Evolutionary conservation across 495 filamentous ascomycete species (phyloP).

Genomic region (Delitschia confertaspora): DNA sequence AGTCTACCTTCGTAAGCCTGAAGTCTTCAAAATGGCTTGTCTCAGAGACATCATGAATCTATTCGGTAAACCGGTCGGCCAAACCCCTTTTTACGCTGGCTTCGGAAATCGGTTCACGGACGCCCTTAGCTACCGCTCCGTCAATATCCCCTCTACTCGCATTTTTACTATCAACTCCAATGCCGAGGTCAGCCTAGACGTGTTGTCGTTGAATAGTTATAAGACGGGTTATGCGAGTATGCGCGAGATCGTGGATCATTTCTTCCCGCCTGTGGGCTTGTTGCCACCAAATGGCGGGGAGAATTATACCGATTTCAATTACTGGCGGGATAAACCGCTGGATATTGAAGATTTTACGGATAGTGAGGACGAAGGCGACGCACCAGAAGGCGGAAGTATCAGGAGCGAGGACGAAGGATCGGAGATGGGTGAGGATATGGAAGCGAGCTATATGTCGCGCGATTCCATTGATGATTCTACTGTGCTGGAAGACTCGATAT

Average conservation of each 20-base stretch:
- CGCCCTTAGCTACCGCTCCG: constrained; percentile 87
- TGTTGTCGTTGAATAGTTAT: constrained; percentile 85
- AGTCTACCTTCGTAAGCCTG: constrained; percentile 87
- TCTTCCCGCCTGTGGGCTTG: constrained; percentile 59
- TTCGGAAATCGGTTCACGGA: constrained; percentile 97
- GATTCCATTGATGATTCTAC: constrained; percentile 29
- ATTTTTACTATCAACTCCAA: constrained; percentile 99
- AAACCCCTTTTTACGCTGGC: constrained; percentile 80
- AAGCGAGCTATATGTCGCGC: constrained; percentile 29
- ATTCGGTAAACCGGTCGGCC: constrained; percentile 47
- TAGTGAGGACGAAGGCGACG: constrained; percentile 37
- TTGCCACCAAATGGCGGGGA: constrained; percentile 35
- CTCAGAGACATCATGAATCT: constrained; percentile 85
- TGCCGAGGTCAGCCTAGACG: constrained; percentile 87
- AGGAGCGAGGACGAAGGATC: constrained; percentile 39
- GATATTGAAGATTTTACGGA: constrained; percentile 35
- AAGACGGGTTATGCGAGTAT: constrained; percentile 96
- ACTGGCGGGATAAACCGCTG: constrained; percentile 35
- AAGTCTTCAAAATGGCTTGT: constrained; percentile 99
- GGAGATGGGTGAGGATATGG: constrained; percentile 38
- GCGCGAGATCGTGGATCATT: constrained; percentile 91
- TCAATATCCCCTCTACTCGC: constrained; percentile 83
- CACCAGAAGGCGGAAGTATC: constrained; percentile 36
- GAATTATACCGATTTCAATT: constrained; percentile 39
- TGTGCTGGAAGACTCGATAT: constrained; percentile 25